Evolutionary conservation across 495 filamentous ascomycete species (phyloP), one percentile per base, ranked within the genome.

Genomic region (Neurospora sp.): DNA sequence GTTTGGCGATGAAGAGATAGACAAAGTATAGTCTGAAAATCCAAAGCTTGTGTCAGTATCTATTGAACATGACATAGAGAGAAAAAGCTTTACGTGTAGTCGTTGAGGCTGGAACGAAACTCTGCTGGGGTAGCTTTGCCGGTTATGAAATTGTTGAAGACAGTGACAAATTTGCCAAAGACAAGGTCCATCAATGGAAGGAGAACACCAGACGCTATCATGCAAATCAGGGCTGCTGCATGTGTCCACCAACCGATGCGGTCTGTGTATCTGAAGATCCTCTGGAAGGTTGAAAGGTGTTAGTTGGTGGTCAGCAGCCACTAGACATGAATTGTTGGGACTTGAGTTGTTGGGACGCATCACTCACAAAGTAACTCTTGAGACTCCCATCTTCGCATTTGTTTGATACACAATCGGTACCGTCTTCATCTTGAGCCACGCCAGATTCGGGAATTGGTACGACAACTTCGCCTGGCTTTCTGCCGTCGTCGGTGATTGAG

Each of bases 1-100:
- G 87, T 74, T 87, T 86, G 3, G 75, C 87, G 66, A 88, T 81
- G 76, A 88, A 88, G 16, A 89, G 72, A 71, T 88, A 88, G 37
- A 87, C 77, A 39, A 88, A 82, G 71, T 84, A 88, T 0, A 87
- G 79, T 69, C 53, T 35, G 35, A 8, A 39, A 46, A 1, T 20
- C 18, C 42, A 20, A 46, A 71, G 42, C 3, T 27, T 31, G 3
- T 69, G 18, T 71, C 27, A 71, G 70, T 18, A n/a, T 16, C 14
- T 18, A 4, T 66, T 38, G 16, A 4, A 16, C 69, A 42, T 16
- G n/a, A 22, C 35, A 31, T 31, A 31, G 27, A 31, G 27, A 31
- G 31, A 31, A 27, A 1, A 27, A 22, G 70, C 75, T 41, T 41
- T 68, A 68, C 61, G 73, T 72, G 39, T 72, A 75, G 12, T 78